Evolutionary conservation across 164 flowering plant genomes (phyloP).

Genomic region (Macadamia tetraphylla): DNA sequence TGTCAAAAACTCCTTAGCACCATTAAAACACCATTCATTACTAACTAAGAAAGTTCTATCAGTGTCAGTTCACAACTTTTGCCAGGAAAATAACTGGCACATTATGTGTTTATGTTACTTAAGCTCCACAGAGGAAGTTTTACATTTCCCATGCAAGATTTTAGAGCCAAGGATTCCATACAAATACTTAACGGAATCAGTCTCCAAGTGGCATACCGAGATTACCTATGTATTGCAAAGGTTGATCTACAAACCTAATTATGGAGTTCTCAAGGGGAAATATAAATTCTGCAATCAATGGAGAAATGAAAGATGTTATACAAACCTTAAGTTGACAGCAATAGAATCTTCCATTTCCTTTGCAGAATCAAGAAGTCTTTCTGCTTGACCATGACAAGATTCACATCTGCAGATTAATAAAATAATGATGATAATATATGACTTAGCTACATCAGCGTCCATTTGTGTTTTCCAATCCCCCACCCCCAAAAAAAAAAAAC

Average conservation of each 20-base stretch:
- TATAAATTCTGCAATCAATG: not conserved
- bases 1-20: not conserved
- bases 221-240: not conserved
- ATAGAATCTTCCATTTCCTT: conserved; percentile 99
- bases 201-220: no score
- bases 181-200: no score
- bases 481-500: no score
- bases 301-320: not conserved
- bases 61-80: no score
- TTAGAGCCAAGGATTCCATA: no score
- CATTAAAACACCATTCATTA: not conserved
- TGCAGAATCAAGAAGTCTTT: conserved; percentile 96
- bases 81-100: no score
- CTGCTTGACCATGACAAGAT: conserved; percentile 98
- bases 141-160: no score
- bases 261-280: not conserved
- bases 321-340: conserved; percentile 86
- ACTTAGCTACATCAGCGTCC: not conserved
- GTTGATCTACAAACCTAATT: not conserved
- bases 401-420: conserved; percentile 64
- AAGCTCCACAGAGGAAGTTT: no score
- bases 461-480: not conserved
- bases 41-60: not conserved
- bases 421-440: not conserved
- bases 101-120: no score